Percentiles rank a stretch among this genome's conserved stretches.
phyloP scores from a whole-genome alignment of 139 green algal genomes.

The Chlamydomonas schloesseri region DNA sequence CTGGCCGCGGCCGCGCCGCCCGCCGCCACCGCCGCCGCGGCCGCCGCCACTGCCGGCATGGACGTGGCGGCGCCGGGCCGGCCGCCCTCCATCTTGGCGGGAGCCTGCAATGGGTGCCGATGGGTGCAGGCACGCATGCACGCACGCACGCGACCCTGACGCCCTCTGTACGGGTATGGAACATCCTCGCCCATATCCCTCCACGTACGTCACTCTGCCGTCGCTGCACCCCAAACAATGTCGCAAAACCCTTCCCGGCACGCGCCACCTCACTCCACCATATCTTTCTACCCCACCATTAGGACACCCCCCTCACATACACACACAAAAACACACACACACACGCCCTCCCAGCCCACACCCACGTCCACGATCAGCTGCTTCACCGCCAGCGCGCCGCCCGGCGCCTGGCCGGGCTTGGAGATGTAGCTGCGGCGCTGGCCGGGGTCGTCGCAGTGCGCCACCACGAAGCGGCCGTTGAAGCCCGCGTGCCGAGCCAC shows the following conservation, averaged over 20 bases:
- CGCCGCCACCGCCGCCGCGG: background rate
- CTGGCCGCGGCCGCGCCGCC: background rate
- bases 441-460: conserved; percentile 10
- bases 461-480: background rate
- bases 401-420: background rate
- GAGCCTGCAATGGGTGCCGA: background rate
- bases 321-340: background rate
- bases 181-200: too few species aligned
- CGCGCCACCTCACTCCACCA: too few species aligned
- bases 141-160: too few species aligned
- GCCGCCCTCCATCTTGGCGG: background rate
- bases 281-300: too few species aligned
- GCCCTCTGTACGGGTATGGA: too few species aligned
- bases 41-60: background rate
- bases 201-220: too few species aligned
- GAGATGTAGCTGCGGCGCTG: conserved; percentile 7
- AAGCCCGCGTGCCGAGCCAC: background rate
- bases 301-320: background rate
- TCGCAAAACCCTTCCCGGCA: too few species aligned
- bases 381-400: background rate
- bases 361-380: conserved; percentile 39
- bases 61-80: background rate
- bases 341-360: background rate
- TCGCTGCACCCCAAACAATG: too few species aligned
- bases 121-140: background rate